Conservation (phyloP, 371 early-diverging fungal species). For the Mortierella sp. region DNA sequence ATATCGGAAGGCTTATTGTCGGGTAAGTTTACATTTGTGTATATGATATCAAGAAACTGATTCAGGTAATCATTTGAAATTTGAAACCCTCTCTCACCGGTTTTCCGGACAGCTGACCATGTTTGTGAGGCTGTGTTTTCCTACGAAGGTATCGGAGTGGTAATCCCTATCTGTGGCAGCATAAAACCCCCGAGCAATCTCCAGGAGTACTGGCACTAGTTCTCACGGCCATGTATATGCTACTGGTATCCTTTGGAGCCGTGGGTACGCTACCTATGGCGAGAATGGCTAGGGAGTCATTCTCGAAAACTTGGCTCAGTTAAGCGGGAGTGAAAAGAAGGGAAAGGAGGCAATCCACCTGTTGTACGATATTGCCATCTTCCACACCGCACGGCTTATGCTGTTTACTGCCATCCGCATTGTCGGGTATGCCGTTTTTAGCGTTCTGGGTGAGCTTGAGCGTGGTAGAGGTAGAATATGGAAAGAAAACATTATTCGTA, state of each 20-base stretch:
- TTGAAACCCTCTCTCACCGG: background rate
- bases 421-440: slow-evolving; percentile 67
- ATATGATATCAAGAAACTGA: slow-evolving; percentile 78
- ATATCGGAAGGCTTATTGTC: too few species aligned
- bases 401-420: slow-evolving; percentile 93
- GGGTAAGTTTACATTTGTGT: slow-evolving; percentile 87
- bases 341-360: slow-evolving; percentile 76
- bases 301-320: slow-evolving; percentile 82
- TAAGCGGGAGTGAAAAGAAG: slow-evolving; percentile 58
- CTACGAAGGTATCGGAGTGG: slow-evolving; percentile 91
- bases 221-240: slow-evolving; percentile 75
- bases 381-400: slow-evolving; percentile 87
- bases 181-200: slow-evolving; percentile 88
- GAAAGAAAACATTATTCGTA: slow-evolving; percentile 82
- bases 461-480: slow-evolving; percentile 78
- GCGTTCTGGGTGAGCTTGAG: slow-evolving; percentile 51
- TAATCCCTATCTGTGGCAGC: slow-evolving; percentile 91
- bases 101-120: background rate
- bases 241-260: slow-evolving; percentile 82
- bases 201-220: slow-evolving; percentile 77
- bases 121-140: slow-evolving; percentile 89
- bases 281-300: slow-evolving; percentile 85
- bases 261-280: slow-evolving; percentile 90
- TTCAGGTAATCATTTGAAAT: slow-evolving; percentile 56
- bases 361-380: slow-evolving; percentile 89